Base-by-base conservation (phyloP, 1,284 basidiomycete species). In the Rhodotorula sp. region DNA sequence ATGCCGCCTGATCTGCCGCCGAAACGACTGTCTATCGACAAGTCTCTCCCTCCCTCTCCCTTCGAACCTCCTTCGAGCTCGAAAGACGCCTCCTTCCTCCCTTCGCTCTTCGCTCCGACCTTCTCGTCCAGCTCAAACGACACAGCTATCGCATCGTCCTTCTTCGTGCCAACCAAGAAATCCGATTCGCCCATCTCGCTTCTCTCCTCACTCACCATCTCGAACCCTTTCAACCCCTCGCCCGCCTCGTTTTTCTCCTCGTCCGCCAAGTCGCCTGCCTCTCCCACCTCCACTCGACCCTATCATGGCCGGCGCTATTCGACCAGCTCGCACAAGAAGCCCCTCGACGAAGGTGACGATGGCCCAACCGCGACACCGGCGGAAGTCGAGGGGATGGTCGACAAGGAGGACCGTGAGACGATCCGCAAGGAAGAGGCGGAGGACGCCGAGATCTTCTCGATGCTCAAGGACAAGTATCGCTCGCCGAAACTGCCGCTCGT, bases 401-500 rank as follows among this genome's bases (percentile, higher is more conserved):
- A 71, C 46, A 58, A 66, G 24, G 60, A 37, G 11, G 74, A 73
- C 31, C 62, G 55, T 9, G 16, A 67, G 22, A 64, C 71, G 10
- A 65, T 70, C 34, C 51, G 64, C 40, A 51, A 64, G 24, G 73
- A 66, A 28, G 60, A 65, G 22, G 67, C 65, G 63, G 68, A 65
- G 40, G 67, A 75, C 40, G 70, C 65, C 59, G 74, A 75, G 30
- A 58, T 68, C 2, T 75, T 66, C 44, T 37, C 65, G 8, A 48
- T 71, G 26, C 52, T 75, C 51, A 80, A 84, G 64, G 85, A 85
- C 73, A 90, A 89, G 80, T 92, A 93, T 78, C 84, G 85, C 2
- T 84, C 90, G 3, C 89, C 93, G 0, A 85, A 86, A 70, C 86
- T 92, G 75, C 94, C 94, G 0, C 81, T 96, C 56, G 89, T 97